Conservation (phyloP, 1,284 basidiomycete genomes). For the Ustilago xerochloae region DNA sequence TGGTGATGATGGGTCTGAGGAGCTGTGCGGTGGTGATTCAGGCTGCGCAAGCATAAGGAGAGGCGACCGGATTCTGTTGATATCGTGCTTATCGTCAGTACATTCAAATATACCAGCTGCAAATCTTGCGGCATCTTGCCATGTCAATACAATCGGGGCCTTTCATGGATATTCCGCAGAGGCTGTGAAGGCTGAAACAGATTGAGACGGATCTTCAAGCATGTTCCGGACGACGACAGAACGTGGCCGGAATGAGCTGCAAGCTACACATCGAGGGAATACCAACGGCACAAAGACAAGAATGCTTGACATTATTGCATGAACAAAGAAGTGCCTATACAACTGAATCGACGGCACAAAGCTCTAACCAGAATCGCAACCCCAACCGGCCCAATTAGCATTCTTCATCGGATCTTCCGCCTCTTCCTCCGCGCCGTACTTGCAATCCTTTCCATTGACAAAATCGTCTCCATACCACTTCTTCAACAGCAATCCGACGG, state of each 20-base stretch:
- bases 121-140: too few relatives aligned
- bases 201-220: too few relatives aligned
- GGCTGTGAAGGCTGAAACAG: too few relatives aligned
- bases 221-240: too few relatives aligned
- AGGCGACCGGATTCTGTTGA: not conserved
- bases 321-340: not conserved
- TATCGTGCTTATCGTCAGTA: not conserved
- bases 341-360: not conserved
- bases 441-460: constrained; percentile 55
- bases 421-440: constrained; percentile 8
- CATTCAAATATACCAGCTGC: not conserved
- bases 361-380: constrained; percentile 54
- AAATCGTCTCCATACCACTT: constrained; percentile 58
- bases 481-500: constrained; percentile 52
- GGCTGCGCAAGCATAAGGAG: constrained; percentile 18
- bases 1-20: constrained; percentile 15
- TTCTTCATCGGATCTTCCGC: constrained; percentile 27
- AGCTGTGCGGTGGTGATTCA: constrained; percentile 22
- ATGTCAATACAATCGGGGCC: too few relatives aligned
- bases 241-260: too few relatives aligned
- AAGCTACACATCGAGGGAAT: too few relatives aligned
- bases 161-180: too few relatives aligned
- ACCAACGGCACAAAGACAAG: too few relatives aligned
- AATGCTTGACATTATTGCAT: too few relatives aligned
- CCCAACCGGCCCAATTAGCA: constrained; percentile 62